Conservation (phyloP, 768 basidiomycete species). For the Phaeotremella fagi region DNA sequence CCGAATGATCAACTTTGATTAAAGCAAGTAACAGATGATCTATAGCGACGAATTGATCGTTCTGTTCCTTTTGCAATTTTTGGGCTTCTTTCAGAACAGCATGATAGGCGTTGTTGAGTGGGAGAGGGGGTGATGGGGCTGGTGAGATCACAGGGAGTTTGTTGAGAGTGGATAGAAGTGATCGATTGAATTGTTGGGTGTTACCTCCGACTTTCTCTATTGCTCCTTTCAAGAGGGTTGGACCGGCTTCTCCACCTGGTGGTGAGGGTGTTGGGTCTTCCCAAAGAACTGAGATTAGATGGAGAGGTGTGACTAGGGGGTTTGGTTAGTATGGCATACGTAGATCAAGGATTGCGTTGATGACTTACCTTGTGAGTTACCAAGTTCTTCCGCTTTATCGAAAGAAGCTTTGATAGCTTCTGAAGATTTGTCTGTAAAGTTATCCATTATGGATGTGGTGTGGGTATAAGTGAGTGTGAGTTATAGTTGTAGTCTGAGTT, state of each 20-base stretch:
- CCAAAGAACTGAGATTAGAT: conserved; percentile 74
- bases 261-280: conserved; percentile 54
- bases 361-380: conserved; percentile 67
- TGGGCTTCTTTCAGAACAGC: conserved; percentile 73
- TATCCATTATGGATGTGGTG: conserved; percentile 64
- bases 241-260: conserved; percentile 46
- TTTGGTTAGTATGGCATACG: conserved; percentile 7
- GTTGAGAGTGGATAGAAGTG: conserved; percentile 69
- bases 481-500: neutral
- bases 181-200: conserved; percentile 62
- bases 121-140: conserved; percentile 68
- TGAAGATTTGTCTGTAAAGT: conserved; percentile 81
- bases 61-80: conserved; percentile 64
- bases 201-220: conserved; percentile 77
- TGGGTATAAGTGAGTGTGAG: neutral
- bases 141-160: conserved; percentile 78
- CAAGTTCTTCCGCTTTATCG: conserved; percentile 77
- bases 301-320: conserved; percentile 68
- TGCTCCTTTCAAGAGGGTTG: conserved; percentile 70
- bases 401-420: conserved; percentile 65
- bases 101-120: conserved; percentile 57
- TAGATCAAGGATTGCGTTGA: neutral
- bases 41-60: conserved; percentile 87
- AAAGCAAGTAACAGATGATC: conserved; percentile 86
- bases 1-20: conserved; percentile 57